Percentiles rank a stretch among this genome's conserved stretches.
These are phyloP conservation scores for Arthrinium phaeospermum DNA, from an alignment of 2,329 filamentous ascomycete genomes.

Conservation along the genomic window DNA sequence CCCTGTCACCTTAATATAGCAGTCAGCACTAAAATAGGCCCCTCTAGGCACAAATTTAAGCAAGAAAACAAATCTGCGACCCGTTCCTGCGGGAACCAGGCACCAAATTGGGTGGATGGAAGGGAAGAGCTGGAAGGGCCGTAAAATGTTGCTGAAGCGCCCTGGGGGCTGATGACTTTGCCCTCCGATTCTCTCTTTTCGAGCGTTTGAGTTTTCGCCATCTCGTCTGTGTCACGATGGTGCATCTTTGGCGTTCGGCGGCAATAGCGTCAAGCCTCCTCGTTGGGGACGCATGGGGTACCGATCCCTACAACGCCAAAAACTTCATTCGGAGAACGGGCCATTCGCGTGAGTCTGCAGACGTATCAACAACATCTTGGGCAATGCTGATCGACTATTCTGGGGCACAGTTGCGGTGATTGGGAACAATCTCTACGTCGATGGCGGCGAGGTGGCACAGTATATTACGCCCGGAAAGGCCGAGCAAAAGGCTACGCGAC, in stretches of 20 bases:
- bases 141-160: background rate
- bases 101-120: background rate
- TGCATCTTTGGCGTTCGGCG: background rate
- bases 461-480: constrained; percentile 10
- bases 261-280: constrained; percentile 10
- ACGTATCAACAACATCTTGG: no score
- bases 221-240: background rate
- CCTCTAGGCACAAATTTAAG: background rate
- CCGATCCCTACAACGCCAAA: constrained; percentile 1
- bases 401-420: constrained; percentile 19
- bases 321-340: constrained; percentile 5
- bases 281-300: background rate
- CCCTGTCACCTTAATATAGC: background rate
- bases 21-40: background rate
- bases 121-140: background rate
- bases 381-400: background rate
- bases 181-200: background rate
- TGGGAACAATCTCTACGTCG: constrained; percentile 21
- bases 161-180: background rate
- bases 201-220: background rate
- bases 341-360: background rate
- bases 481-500: constrained; percentile 13
- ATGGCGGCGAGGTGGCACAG: constrained; percentile 22
- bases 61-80: background rate
- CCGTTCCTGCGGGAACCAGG: background rate